Base-by-base conservation (phyloP, 2,329 filamentous ascomycete genomes). In the Trichophyton benhamiae region DNA sequence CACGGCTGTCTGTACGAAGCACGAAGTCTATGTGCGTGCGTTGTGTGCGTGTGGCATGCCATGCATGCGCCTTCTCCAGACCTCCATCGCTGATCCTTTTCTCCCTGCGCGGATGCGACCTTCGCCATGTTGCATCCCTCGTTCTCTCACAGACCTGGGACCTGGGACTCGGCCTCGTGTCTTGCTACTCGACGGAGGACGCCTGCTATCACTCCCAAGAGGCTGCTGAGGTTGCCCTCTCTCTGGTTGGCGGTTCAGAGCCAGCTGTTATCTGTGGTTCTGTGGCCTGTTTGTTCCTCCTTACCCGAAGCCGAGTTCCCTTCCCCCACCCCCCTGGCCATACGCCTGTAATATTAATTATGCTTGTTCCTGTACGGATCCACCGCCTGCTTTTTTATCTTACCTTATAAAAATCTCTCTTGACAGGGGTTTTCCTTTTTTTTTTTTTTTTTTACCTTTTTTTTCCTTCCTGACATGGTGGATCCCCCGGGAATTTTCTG, bases 401-500 rank as follows among this genome's bases (percentile, higher is more conserved):
- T 44, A 44, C n/a, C 15, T 44, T 7, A 38, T 38, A 38, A 13
- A 36, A 38, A 38, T 38, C 33, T 38, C 33, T 38, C 33, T 38
- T 38, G 33, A 38, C 33, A 38, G 33, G 33, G 33, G 33, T 11
- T 4, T 11, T 38, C 11, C 2, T 38, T 44, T 44, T n/a, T 44
- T 44, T 7, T n/a, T 44, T 17, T 44, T 44, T n/a, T 44, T n/a
- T 44, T n/a, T 17, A 27, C 25, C 25, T 44, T 7, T n/a, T n/a
- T 44, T 17, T 44, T 44, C 2, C n/a, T n/a, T 44, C 6, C n/a
- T 38, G 25, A 36, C 5, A 3, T 38, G 52, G 52, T 55, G 52
- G 52, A 36, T 27, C 52, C 49, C 44, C 52, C 52, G 52, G 52
- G 52, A 55, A 55, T 55, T 55, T 55, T 55, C 52, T 55, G 46